Conservation (phyloP, 495 filamentous ascomycete genomes). For the Lasiosphaeriaceae sp. region DNA sequence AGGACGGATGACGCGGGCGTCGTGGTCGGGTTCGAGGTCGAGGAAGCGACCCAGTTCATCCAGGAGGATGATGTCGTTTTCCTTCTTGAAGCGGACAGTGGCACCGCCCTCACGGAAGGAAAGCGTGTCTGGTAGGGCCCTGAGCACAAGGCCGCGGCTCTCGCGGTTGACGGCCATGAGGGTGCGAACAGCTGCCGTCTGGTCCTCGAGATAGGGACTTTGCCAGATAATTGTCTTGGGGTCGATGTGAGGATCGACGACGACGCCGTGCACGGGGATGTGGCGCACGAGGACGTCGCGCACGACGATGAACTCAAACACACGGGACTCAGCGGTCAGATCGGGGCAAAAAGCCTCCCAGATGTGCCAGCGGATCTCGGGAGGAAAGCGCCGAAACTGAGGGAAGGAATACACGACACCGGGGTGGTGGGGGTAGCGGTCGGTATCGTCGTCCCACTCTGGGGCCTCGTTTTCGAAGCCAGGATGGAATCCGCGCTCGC, state of each 20-base stretch:
- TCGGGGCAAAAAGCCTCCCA: constrained; percentile 40
- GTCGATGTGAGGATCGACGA: not conserved
- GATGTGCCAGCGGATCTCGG: constrained; percentile 36
- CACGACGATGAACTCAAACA: constrained; percentile 14
- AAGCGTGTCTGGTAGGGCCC: constrained; percentile 31
- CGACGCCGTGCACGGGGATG: no score
- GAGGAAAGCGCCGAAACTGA: constrained; percentile 34
- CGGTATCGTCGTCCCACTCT: not conserved
- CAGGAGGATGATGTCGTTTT: not conserved
- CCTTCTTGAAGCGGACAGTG: not conserved
- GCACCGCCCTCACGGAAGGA: constrained; percentile 7
- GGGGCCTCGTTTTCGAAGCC: not conserved
- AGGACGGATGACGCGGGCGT: not conserved
- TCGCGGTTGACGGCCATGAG: constrained; percentile 30
- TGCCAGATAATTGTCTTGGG: not conserved
- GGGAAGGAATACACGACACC: constrained; percentile 30
- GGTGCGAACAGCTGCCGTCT: constrained; percentile 27
- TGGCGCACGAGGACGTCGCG: not conserved
- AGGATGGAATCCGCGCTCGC: not conserved
- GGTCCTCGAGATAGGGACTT: constrained; percentile 12
- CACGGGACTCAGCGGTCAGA: constrained; percentile 24
- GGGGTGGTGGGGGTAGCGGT: no score
- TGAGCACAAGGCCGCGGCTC: constrained; percentile 31
- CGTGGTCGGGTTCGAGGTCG: no score
- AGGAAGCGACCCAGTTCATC: no score